A percentile compares a stretch with the other conserved stretches of the same genome.
Evolutionary conservation across 2,329 filamentous ascomycete genomes (phyloP).

Genomic region (Claviceps sp.): DNA sequence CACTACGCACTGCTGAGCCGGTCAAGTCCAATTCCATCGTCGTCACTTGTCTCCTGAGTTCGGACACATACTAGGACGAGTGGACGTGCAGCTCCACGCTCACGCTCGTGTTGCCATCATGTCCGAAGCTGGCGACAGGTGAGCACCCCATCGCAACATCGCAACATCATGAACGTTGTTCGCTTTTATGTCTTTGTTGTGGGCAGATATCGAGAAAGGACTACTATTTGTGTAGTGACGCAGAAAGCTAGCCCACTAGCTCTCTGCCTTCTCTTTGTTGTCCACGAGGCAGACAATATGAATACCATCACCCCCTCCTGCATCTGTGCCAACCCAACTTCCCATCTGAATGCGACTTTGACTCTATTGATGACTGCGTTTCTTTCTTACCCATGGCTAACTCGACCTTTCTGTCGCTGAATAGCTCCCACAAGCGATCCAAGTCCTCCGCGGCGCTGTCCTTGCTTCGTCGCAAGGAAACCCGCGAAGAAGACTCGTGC

Average conservation of each 20-base stretch:
- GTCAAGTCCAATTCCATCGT: too few species aligned
- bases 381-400: background rate
- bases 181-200: background rate
- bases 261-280: background rate
- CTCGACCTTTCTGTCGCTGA: background rate
- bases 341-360: too few species aligned
- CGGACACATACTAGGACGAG: background rate
- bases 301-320: background rate
- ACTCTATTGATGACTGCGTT: background rate
- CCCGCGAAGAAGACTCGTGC: conserved; percentile 38
- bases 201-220: background rate
- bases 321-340: background rate
- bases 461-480: conserved; percentile 40
- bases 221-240: too few species aligned
- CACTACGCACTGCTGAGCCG: background rate
- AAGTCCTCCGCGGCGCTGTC: conserved; percentile 39
- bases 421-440: conserved; percentile 34
- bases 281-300: background rate
- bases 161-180: too few species aligned
- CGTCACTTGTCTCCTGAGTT: background rate
- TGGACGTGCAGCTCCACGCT: background rate
- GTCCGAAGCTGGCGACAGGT: conserved; percentile 21
- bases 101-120: conserved; percentile 14
- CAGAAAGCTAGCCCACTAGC: background rate
- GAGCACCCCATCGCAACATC: background rate